Percentiles rank a stretch among this genome's conserved stretches.
Conservation (phyloP, 169 alveolate species). For the Cryptosporidium tyzzeri region DNA sequence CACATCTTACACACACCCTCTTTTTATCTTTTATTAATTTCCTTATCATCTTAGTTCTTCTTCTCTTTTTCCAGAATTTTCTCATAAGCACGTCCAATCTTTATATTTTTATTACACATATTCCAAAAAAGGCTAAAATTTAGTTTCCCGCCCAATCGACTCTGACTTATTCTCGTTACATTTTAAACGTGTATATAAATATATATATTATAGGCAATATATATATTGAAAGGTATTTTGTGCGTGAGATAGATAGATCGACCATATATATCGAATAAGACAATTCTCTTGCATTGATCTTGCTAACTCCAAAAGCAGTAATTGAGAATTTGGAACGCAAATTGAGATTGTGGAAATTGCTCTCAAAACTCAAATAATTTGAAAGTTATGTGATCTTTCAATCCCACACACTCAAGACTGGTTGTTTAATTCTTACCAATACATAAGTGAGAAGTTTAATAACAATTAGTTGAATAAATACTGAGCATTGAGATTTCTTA, state of each 20-base stretch:
- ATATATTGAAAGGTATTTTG: neutral
- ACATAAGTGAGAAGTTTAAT: neutral
- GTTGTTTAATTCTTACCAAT: neutral
- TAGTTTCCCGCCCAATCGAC: slow-evolving; percentile 7
- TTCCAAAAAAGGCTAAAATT: neutral
- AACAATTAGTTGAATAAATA: neutral
- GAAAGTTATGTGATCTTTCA: neutral
- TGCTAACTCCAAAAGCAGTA: neutral
- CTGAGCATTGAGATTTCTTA: neutral
- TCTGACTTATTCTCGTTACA: slow-evolving; percentile 4
- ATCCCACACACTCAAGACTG: neutral
- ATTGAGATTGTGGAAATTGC: neutral
- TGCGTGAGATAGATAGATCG: neutral
- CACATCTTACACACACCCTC: neutral
- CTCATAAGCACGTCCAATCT: neutral
- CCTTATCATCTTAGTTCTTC: neutral
- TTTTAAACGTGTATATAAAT: neutral
- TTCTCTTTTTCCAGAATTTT: neutral
- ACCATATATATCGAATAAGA: neutral
- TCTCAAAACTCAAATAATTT: neutral
- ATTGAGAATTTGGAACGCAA: neutral
- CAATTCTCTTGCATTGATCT: neutral
- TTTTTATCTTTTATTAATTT: no score
- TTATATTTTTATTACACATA: neutral
- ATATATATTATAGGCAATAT: neutral